phyloP scores from a whole-genome alignment of 257 asterid species.

The Plantago elongata region DNA sequence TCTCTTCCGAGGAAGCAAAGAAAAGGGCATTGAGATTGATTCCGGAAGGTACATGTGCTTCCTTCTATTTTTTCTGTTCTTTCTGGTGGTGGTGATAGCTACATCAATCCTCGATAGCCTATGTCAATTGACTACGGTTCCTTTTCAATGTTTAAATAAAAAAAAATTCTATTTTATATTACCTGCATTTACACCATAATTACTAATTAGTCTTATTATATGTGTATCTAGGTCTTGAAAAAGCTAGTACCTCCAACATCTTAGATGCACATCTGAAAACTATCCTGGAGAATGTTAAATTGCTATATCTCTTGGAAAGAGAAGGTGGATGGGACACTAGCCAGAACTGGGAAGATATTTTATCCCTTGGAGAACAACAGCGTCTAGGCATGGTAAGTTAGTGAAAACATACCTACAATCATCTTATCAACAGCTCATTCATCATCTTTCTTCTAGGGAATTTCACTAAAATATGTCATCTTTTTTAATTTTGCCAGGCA shows the following conservation, averaged over 20 bases:
- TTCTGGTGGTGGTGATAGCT: not conserved
- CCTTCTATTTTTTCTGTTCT: slow-evolving; percentile 12
- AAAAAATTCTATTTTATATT: not conserved
- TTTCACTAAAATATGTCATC: slow-evolving; percentile 20
- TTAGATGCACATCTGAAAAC: slow-evolving; percentile 67
- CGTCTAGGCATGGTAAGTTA: slow-evolving; percentile 89
- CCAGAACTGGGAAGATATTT: slow-evolving; percentile 97
- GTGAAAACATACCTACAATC: not conserved
- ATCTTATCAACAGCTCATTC: too few relatives aligned
- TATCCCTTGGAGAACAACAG: slow-evolving; percentile 98
- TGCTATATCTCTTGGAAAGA: slow-evolving; percentile 87
- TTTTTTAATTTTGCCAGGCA: slow-evolving; percentile 48
- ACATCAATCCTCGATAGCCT: too few relatives aligned
- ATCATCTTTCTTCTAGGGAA: too few relatives aligned
- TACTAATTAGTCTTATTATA: slow-evolving; percentile 13
- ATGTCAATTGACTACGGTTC: too few relatives aligned
- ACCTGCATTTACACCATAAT: not conserved
- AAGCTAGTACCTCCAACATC: slow-evolving; percentile 24
- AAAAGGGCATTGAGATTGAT: slow-evolving; percentile 37
- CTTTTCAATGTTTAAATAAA: too few relatives aligned
- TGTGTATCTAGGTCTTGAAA: slow-evolving; percentile 45
- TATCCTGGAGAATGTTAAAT: slow-evolving; percentile 78
- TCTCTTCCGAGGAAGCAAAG: slow-evolving; percentile 78
- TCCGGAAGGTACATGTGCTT: slow-evolving; percentile 39
- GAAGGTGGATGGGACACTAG: slow-evolving; percentile 91